Percentiles rank a stretch among this genome's conserved stretches.
Evolutionary conservation across 225 moss, liverwort and hornwort genomes (phyloP).

Genomic region (Lunularia cruciata): DNA sequence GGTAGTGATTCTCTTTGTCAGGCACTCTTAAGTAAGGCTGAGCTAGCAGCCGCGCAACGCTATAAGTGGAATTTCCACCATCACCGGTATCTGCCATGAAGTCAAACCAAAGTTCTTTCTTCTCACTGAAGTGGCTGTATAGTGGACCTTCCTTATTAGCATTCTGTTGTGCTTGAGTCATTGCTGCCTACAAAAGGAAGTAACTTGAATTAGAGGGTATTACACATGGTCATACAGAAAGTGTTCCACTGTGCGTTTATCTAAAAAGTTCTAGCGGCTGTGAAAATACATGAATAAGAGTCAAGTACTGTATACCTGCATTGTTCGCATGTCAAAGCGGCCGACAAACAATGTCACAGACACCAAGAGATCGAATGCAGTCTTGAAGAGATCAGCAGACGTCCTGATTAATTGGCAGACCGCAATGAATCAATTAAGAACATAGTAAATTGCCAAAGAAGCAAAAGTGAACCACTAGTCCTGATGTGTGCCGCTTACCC

Average conservation of each 20-base stretch:
- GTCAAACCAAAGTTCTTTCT: conserved; percentile 94
- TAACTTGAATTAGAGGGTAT: conserved; percentile 14
- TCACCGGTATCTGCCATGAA: conserved; percentile 99
- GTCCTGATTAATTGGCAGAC: conserved; percentile 58
- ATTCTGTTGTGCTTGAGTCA: conserved; percentile 88
- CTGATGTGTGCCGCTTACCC: conserved; percentile 57
- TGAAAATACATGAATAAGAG: not conserved
- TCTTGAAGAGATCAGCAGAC: conserved; percentile 99
- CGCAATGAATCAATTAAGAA: not conserved
- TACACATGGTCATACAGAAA: too few relatives aligned
- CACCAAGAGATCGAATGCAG: conserved; percentile 98
- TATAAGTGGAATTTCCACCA: conserved; percentile 98
- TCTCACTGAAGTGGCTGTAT: conserved; percentile 72
- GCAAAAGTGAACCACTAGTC: conserved; percentile 16
- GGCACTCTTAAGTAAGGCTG: conserved; percentile 82
- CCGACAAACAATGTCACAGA: conserved; percentile 95
- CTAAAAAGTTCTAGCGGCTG: too few relatives aligned
- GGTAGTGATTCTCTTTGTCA: conserved; percentile 54
- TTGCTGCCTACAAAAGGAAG: conserved; percentile 74
- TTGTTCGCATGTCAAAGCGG: conserved; percentile 98
- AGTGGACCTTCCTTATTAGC: conserved; percentile 57
- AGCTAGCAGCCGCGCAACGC: conserved; percentile 87
- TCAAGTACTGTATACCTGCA: conserved; percentile 73
- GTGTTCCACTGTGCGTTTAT: too few relatives aligned
- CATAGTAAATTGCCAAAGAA: too few relatives aligned